Evolutionary conservation across 805 yeast species (phyloP).

Genomic region (Saccharomycopsis fibuligera): DNA sequence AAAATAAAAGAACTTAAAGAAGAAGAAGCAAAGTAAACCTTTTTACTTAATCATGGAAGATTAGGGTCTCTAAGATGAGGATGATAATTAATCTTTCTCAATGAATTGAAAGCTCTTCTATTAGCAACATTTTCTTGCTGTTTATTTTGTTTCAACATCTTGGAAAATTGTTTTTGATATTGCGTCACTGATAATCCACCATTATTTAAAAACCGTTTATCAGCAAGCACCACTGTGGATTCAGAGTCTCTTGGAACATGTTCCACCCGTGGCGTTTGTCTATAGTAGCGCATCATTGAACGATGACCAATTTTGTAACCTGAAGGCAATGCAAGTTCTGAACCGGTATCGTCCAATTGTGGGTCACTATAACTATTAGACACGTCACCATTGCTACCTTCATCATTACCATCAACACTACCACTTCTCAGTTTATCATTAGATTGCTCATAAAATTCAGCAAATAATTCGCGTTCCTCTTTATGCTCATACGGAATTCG

Average conservation of each 20-base stretch:
- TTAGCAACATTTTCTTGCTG: slow-evolving; percentile 47
- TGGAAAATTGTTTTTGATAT: slow-evolving; percentile 36
- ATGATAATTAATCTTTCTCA: slow-evolving; percentile 72
- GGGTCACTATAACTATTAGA: no score
- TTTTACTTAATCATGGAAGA: no score
- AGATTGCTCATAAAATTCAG: slow-evolving; percentile 67
- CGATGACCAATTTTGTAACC: slow-evolving; percentile 83
- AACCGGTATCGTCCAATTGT: slow-evolving; percentile 41
- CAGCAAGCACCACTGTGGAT: slow-evolving; percentile 65
- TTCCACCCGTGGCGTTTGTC: slow-evolving; percentile 45
- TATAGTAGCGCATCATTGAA: slow-evolving; percentile 60
- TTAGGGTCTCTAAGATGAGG: slow-evolving; percentile 42
- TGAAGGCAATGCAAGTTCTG: slow-evolving; percentile 65
- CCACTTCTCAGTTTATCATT: slow-evolving; percentile 26
- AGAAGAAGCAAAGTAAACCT: neutral
- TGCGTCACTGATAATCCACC: slow-evolving; percentile 26
- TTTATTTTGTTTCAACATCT: slow-evolving; percentile 54
- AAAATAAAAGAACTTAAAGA: neutral
- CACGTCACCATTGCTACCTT: no score
- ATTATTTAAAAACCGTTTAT: slow-evolving; percentile 44
- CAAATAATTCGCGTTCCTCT: slow-evolving; percentile 67
- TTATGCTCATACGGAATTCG: slow-evolving; percentile 80
- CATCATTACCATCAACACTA: slow-evolving; percentile 28
- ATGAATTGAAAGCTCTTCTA: slow-evolving; percentile 34
- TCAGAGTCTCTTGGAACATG: slow-evolving; percentile 51